These are phyloP conservation scores for Capsella rubella DNA, from an alignment of 441 rosid species.

Conservation along the genomic window DNA sequence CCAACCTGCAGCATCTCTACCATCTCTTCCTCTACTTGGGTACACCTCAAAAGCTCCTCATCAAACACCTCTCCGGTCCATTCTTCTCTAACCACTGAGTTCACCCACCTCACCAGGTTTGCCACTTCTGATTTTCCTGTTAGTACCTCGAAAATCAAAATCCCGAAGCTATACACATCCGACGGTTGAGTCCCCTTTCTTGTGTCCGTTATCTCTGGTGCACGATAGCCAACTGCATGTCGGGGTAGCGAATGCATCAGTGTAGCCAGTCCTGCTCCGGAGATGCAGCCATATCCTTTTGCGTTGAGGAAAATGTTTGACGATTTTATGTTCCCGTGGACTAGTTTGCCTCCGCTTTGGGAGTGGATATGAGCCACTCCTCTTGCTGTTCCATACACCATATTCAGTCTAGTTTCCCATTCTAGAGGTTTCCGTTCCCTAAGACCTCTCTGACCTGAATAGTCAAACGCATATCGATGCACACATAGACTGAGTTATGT, in stretches of 20 bases:
- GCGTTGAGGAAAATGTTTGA: constrained; percentile 78
- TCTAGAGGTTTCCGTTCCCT: constrained; percentile 63
- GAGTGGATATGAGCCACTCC: constrained; percentile 79
- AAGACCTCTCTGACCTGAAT: constrained; percentile 63
- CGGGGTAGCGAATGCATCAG: constrained; percentile 71
- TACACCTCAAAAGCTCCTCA: constrained; percentile 73
- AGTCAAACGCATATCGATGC: not conserved
- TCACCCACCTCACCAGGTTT: constrained; percentile 92
- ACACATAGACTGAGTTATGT: constrained; percentile 24
- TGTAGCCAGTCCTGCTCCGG: constrained; percentile 76
- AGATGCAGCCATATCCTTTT: constrained; percentile 62
- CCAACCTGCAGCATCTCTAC: constrained; percentile 94
- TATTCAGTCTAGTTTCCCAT: constrained; percentile 85
- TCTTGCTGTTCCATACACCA: constrained; percentile 79
- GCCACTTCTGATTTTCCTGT: constrained; percentile 78
- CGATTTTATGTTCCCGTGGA: constrained; percentile 88
- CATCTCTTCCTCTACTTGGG: constrained; percentile 95
- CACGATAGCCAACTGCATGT: constrained; percentile 76
- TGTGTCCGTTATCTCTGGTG: constrained; percentile 82
- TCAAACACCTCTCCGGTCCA: constrained; percentile 99
- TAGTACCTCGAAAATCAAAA: constrained; percentile 84
- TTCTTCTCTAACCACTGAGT: constrained; percentile 92
- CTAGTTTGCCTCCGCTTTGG: constrained; percentile 66
- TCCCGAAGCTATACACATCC: constrained; percentile 86
- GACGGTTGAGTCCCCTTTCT: constrained; percentile 75